Base-by-base conservation (phyloP, 805 yeast genomes). In the Saccharomyces cerevisiae region DNA sequence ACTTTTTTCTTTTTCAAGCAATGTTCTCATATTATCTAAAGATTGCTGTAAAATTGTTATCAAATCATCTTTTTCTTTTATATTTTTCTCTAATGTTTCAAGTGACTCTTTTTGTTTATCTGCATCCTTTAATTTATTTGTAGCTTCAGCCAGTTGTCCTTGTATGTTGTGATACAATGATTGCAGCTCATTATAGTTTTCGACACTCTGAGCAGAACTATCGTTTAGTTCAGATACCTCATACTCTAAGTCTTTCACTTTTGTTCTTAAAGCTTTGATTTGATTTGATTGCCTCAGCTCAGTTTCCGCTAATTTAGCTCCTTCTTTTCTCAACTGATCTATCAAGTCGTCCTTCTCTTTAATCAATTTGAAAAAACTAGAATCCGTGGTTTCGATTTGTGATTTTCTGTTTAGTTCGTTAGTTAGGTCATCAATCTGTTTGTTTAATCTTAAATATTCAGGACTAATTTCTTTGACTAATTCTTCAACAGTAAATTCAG, bases 271-370 rank as follows among this genome's bases (percentile, higher is more conserved):
- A 58, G 77, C 76, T 57, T 87, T 87, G 50, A 91, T 81, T 0
- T 83, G 75, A 46, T 82, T 87, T 59, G 80, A 82, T 51, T 83
- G 76, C 59, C 79, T 81, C 28, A 89, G 75, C 61, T 92, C 97
- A 56, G 81, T 83, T 55, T 78, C 77, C 0, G 94, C 82, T 41
- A 89, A 70, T 26, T 78, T 80, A 57, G 85, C 84, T 3, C 96
- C 96, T 68, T 90, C 96, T 53, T 79, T 81, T 64, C 87, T 65
- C 29, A 91, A 71, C 54, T 84, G 83, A 17, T 79, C 78, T 27
- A 91, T 81, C 32, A 81, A 79, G 11, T 74, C 77, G 51, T 90
- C 73, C 73, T 84, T 61, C 60, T 73, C 58, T 68, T 62, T 62
- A 14, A 67, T 57, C 21, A 61, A 50, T 48, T 58, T 64, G 22